Base-by-base conservation (phyloP, 108 stramenopile genomes). In the Nitzschia sp. region DNA sequence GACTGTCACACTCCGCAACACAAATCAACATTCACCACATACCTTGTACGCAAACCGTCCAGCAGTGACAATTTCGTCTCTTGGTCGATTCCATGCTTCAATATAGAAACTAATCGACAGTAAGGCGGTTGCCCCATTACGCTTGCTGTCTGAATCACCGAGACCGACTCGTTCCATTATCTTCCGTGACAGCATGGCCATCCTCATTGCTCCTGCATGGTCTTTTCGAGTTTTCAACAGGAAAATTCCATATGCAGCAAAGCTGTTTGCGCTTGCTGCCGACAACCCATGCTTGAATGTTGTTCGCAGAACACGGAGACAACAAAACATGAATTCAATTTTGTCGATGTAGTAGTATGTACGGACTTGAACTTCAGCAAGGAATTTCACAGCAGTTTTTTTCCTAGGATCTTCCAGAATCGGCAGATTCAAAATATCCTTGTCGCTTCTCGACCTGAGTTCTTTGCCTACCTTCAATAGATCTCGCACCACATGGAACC, bases 241-340 rank as follows among this genome's bases (percentile, higher is more conserved):
- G 42, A 68, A 62, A 8, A 63, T 11, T 10, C 66, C 67, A 51
- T 69, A 76, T 0, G 66, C 52, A 34, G 63, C 70, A n/a, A 77
- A 64, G 8, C 67, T 60, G 26, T 54, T 38, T 22, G 76, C 76
- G 20, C 57, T 55, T 26, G 26, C 41, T 46, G 62, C 63, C 2
- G 53, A 50, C 12, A 77, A 20, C 1, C 76, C 76, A 61, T 70
- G 59, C 25, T 71, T 29, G 51, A 77, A 61, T 1, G 76, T 46
- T 3, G 61, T 50, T 7, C 69, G 57, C n/a, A 77, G 21, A 21
- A 52, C 55, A 22, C 63, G 22, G n/a, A 64, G 62, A 17, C 41
- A 55, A 50, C 69, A 70, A 50, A 66, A 58, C 41, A 64, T 40
- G 44, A 53, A 70, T 40, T 59, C 65, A 11, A 63, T 39, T 24